Base-by-base conservation (phyloP, 805 yeast species). In the Myxozyma geophila region DNA sequence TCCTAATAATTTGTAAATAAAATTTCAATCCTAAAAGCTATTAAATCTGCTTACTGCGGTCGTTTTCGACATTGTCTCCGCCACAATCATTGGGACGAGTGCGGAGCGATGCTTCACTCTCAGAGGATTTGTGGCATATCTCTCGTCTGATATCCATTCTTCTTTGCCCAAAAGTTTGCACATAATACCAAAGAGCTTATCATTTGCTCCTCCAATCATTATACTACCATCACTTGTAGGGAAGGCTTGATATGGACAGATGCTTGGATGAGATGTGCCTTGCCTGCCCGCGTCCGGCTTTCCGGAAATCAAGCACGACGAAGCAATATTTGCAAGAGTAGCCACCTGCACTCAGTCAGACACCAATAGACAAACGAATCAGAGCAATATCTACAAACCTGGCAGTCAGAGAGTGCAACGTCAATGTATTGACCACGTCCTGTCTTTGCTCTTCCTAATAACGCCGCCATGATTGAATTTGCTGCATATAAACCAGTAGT, bases 121-220 rank as follows among this genome's bases (percentile, higher is more conserved):
- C 13, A 68, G 66, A 7, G 78, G 76, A 59, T 78, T 78, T 9
- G 79, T 76, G 9, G 60, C 40, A 64, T 71, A 78, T 44, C 74
- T 58, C 28, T 67, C 64, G 58, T 77, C 78, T 1, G 67, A 62
- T 44, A 70, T 73, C 81, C 81, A 78, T 55, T 77, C 80, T 1
- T 75, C 74, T 47, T 69, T 70, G 15, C 70, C 76, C 1, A 78
- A 64, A 7, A 74, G 73, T 35, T 74, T 76, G 52, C 78, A 71
- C 51, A 77, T 61, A 37, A 70, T 66, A 7, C 76, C 58, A 67
- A 74, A 78, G 52, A 77, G 70, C 50, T 73, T 74, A 67, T 78
- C 81, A 63, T 78, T 78, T 1, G 80, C 81, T 19, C 80, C 80
- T 12, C 81, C 80, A 52, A 78, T 74, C 78, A 78, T 75, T 37